Conservation (phyloP, 148 eudicot genomes). For the Camellia sinensis region DNA sequence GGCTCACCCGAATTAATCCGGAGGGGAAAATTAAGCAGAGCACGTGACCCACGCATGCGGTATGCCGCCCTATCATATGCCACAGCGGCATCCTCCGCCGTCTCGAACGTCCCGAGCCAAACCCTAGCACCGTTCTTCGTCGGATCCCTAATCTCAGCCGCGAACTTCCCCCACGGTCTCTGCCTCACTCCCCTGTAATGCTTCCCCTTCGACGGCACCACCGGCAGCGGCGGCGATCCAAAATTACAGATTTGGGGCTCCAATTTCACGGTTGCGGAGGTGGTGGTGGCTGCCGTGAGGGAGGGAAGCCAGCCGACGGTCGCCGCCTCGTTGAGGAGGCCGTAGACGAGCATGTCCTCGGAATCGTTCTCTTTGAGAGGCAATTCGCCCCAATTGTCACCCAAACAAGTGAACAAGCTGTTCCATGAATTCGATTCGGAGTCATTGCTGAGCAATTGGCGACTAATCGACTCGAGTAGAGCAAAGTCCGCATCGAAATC, state of each 20-base stretch:
- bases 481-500: constrained; percentile 33
- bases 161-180: constrained; percentile 82
- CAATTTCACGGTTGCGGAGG: constrained; percentile 16
- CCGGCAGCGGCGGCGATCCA: constrained; percentile 8
- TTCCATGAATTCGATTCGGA: constrained; percentile 17
- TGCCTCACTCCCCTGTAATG: constrained; percentile 67
- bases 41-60: constrained; percentile 63
- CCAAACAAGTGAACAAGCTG: constrained; percentile 48
- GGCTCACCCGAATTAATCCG: constrained; percentile 59
- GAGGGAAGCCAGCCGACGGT: constrained; percentile 51
- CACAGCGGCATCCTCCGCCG: constrained; percentile 66
- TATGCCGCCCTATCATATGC: constrained; percentile 71
- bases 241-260: constrained; percentile 11
- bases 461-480: constrained; percentile 46
- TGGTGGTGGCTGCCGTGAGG: not conserved
- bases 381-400: constrained; percentile 52
- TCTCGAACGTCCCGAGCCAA: constrained; percentile 73
- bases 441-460: constrained; percentile 37
- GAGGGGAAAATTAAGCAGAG: constrained; percentile 59
- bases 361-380: constrained; percentile 59
- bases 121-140: constrained; percentile 66
- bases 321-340: constrained; percentile 45
- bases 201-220: constrained; percentile 31
- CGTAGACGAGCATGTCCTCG: constrained; percentile 59
- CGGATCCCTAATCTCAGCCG: constrained; percentile 77